Evolutionary conservation across 345 rosid species (phyloP).

Genomic region (Clausena lansium): DNA sequence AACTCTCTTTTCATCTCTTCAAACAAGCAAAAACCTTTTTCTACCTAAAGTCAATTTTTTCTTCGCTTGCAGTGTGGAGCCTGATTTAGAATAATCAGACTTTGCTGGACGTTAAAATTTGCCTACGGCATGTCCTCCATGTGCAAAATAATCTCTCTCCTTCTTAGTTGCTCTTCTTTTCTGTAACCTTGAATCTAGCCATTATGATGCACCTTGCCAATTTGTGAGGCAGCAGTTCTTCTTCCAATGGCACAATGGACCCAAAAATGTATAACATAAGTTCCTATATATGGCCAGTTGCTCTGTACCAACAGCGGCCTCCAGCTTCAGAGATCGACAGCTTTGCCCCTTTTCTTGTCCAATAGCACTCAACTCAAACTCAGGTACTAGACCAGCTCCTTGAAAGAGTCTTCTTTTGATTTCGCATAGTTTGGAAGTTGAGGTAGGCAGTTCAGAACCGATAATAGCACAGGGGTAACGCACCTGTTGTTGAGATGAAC

Average conservation of each 20-base stretch:
- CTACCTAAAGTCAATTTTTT: slow-evolving; percentile 12
- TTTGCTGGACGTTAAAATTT: slow-evolving; percentile 12
- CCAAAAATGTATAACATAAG: slow-evolving; percentile 27
- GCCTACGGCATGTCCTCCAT: slow-evolving; percentile 30
- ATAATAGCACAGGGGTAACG: background rate
- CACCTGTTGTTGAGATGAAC: background rate
- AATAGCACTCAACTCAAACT: slow-evolving; percentile 40
- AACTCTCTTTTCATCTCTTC: slow-evolving; percentile 24
- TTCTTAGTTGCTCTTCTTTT: background rate
- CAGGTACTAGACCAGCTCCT: slow-evolving; percentile 15
- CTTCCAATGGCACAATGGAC: slow-evolving; percentile 29
- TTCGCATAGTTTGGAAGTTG: background rate
- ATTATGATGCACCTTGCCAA: slow-evolving; percentile 23
- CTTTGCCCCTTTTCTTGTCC: slow-evolving; percentile 34
- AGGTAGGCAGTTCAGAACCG: background rate
- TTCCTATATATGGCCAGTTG: slow-evolving; percentile 18
- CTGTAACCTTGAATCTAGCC: slow-evolving; percentile 21
- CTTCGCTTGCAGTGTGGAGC: slow-evolving; percentile 26
- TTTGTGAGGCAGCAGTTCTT: slow-evolving; percentile 15
- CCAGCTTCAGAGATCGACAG: slow-evolving; percentile 36
- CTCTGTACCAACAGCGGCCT: slow-evolving; percentile 29
- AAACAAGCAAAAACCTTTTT: slow-evolving; percentile 13
- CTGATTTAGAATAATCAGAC: slow-evolving; percentile 28
- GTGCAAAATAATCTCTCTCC: slow-evolving; percentile 26
- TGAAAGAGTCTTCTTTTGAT: background rate